phyloP scores from a whole-genome alignment of 2,329 filamentous ascomycete species.

The Akanthomyces uredinophilus region DNA sequence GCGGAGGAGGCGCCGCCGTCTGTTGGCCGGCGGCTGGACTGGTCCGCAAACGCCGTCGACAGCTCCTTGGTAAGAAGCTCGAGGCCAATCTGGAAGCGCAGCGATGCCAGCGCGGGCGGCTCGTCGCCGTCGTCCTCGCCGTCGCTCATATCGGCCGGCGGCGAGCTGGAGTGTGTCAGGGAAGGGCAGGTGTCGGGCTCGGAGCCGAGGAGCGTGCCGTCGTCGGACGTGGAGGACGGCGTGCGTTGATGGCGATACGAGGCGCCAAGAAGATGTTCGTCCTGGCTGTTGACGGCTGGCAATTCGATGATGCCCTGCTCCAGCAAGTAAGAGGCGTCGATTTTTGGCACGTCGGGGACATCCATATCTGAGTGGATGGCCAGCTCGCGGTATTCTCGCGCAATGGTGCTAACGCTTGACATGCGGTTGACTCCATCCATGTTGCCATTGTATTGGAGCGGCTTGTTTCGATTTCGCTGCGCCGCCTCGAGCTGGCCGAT shows the following conservation, averaged over 20 bases:
- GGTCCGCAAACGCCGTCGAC: constrained; percentile 34
- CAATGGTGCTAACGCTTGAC: constrained; percentile 43
- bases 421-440: constrained; percentile 27
- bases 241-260: background rate
- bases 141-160: background rate
- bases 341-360: background rate
- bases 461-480: constrained; percentile 18
- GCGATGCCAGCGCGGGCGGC: constrained; percentile 9
- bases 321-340: background rate
- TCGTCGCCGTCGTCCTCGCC: background rate
- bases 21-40: constrained; percentile 20
- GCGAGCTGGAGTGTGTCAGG: constrained; percentile 2
- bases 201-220: constrained; percentile 41
- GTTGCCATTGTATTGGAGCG: background rate
- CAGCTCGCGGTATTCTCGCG: constrained; percentile 46
- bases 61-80: constrained; percentile 48
- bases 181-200: constrained; percentile 35
- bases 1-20: constrained; percentile 31
- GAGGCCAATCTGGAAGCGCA: constrained; percentile 46
- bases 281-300: background rate
- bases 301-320: background rate
- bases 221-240: constrained; percentile 36
- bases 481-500: constrained; percentile 45
- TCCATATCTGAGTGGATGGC: constrained; percentile 31
- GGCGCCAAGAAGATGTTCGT: background rate